phyloP scores from a whole-genome alignment of 2,329 filamentous ascomycete genomes.

The Cercospora zeina region DNA sequence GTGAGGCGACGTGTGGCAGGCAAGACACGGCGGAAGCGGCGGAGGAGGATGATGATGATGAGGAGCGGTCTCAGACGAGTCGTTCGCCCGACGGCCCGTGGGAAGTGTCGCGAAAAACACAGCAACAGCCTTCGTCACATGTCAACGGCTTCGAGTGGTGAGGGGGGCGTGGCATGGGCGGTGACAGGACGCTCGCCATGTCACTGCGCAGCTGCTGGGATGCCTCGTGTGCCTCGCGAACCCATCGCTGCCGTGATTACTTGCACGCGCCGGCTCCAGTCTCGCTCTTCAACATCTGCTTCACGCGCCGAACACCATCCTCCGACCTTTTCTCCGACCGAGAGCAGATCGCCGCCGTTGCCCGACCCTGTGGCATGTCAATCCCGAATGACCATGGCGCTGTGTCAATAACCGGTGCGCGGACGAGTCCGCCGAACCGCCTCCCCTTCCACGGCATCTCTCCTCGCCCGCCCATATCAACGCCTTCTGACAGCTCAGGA shows the following conservation, averaged over 20 bases:
- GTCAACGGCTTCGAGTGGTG: not conserved
- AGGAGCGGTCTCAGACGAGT: constrained; percentile 14
- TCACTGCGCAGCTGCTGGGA: constrained; percentile 4
- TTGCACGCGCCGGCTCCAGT: not conserved
- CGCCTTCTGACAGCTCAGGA: not conserved
- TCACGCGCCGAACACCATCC: not conserved
- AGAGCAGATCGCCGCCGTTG: constrained; percentile 1
- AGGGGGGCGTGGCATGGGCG: not conserved
- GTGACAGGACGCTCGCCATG: constrained; percentile 7
- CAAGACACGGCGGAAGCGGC: too few relatives aligned
- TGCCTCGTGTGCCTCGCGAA: constrained; percentile 1
- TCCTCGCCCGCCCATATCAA: constrained; percentile 11
- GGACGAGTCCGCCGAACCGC: constrained; percentile 5
- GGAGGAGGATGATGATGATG: not conserved
- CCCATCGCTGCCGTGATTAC: constrained; percentile 4
- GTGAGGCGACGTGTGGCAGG: not conserved
- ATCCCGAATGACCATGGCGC: constrained; percentile 14
- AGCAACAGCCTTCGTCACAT: too few relatives aligned
- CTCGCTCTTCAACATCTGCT: not conserved
- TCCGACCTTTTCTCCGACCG: constrained; percentile 3
- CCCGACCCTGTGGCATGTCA: constrained; percentile 13
- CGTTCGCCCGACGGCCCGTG: constrained; percentile 5
- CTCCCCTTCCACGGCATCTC: constrained; percentile 2
- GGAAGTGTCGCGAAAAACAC: not conserved
- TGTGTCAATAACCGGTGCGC: constrained; percentile 13